Conservation (phyloP, 345 rosid genomes). For the Ceriops zippeliana region DNA sequence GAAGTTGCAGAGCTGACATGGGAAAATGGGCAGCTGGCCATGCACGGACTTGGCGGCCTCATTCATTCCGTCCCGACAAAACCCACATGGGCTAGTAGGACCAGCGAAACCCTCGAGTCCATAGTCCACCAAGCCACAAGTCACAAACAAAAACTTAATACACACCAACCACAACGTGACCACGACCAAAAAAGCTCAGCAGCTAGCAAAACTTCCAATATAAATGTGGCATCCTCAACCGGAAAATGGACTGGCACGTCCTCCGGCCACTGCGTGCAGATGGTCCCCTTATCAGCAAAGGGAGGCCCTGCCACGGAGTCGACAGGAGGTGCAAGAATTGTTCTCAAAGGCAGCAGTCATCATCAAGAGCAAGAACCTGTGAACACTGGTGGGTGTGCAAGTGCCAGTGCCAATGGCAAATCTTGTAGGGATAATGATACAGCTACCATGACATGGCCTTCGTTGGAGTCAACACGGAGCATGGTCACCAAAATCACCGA, state of each 20-base stretch:
- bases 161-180: background rate
- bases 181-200: background rate
- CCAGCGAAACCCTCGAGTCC: slow-evolving; percentile 42
- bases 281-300: slow-evolving; percentile 11
- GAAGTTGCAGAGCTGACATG: slow-evolving; percentile 50
- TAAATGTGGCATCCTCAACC: slow-evolving; percentile 10
- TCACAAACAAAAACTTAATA: background rate
- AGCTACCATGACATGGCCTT: slow-evolving; percentile 39
- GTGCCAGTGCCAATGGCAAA: slow-evolving; percentile 25
- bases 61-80: slow-evolving; percentile 21
- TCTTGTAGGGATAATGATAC: slow-evolving; percentile 30
- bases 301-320: slow-evolving; percentile 29
- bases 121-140: slow-evolving; percentile 47
- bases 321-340: slow-evolving; percentile 3
- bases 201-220: background rate
- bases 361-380: slow-evolving; percentile 8
- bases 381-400: slow-evolving; percentile 27
- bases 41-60: slow-evolving; percentile 39
- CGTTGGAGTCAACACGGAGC: slow-evolving; percentile 44
- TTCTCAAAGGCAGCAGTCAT: slow-evolving; percentile 2
- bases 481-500: slow-evolving; percentile 43
- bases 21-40: slow-evolving; percentile 48
- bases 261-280: background rate
- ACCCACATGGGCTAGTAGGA: slow-evolving; percentile 33
- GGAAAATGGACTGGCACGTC: slow-evolving; percentile 10